Conservation (phyloP, 2,329 filamentous ascomycete species). For the Raffaelea deltoideospora region DNA sequence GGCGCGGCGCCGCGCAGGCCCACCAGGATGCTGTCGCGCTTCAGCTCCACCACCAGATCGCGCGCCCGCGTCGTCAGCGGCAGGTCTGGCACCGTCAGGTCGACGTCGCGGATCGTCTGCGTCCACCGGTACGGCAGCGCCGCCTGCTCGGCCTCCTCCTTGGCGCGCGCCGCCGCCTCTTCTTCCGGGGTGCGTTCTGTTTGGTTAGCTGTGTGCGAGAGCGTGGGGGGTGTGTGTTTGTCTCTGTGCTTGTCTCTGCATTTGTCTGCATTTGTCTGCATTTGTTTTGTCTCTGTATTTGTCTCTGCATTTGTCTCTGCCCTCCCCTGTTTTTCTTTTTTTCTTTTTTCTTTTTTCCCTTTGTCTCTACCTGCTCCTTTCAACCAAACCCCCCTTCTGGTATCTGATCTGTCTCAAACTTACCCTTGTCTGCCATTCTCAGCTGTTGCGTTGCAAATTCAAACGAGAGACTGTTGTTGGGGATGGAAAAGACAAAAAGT, state of each 20-base stretch:
- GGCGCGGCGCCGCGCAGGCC: slow-evolving; percentile 80
- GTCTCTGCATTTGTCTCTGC: no score
- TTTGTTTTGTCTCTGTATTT: no score
- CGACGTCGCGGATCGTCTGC: slow-evolving; percentile 80
- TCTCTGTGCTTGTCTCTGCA: no score
- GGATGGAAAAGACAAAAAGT: background rate
- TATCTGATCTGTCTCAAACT: no score
- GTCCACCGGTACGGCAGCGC: slow-evolving; percentile 94
- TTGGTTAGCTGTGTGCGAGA: slow-evolving; percentile 3
- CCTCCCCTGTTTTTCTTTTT: no score
- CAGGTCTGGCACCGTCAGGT: slow-evolving; percentile 62
- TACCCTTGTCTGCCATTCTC: slow-evolving; percentile 28
- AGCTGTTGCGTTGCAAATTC: no score
- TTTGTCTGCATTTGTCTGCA: no score
- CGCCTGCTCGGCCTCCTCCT: slow-evolving; percentile 76
- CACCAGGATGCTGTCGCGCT: slow-evolving; percentile 62
- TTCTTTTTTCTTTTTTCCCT: slow-evolving; percentile 5
- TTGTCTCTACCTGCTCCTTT: slow-evolving; percentile 4
- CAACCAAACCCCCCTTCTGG: no score
- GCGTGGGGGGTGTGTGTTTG: no score
- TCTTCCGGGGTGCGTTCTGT: slow-evolving; percentile 40
- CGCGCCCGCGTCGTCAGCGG: slow-evolving; percentile 70
- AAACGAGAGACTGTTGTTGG: background rate
- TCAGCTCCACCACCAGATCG: slow-evolving; percentile 72
- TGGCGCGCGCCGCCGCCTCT: slow-evolving; percentile 43